Conservation (phyloP, 2,329 filamentous ascomycete species). For the Rutstroemia sp. region DNA sequence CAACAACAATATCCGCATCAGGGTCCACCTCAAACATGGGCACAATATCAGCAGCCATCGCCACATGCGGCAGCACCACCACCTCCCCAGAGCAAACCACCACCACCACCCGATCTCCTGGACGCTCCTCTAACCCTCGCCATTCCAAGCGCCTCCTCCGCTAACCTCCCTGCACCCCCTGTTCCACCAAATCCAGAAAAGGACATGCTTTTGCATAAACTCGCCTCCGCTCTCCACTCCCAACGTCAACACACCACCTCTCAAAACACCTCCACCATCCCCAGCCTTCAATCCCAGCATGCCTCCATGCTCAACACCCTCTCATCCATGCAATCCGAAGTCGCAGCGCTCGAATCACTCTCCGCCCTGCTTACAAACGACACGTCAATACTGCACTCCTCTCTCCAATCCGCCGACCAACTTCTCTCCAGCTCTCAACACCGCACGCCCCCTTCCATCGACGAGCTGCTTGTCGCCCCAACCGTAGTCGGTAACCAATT, state of each 20-base stretch:
- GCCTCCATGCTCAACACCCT: conserved; percentile 66
- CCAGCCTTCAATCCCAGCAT: conserved; percentile 72
- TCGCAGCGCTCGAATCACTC: conserved; percentile 62
- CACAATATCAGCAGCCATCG: conserved; percentile 26
- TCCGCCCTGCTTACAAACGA: conserved; percentile 68
- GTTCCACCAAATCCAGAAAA: conserved; percentile 96
- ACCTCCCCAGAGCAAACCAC: conserved; percentile 30
- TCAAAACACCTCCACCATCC: conserved; percentile 67
- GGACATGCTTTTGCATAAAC: conserved; percentile 71
- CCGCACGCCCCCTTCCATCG: conserved; percentile 67
- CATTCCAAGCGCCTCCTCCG: conserved; percentile 37
- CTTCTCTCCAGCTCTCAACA: conserved; percentile 67
- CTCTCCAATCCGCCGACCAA: conserved; percentile 69
- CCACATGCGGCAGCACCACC: conserved; percentile 26
- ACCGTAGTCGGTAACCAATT: conserved; percentile 90
- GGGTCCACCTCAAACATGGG: conserved; percentile 14
- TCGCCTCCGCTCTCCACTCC: conserved; percentile 61
- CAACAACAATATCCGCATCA: conserved; percentile 15
- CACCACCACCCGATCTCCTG: conserved; percentile 45
- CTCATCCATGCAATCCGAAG: conserved; percentile 63
- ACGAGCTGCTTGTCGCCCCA: conserved; percentile 87
- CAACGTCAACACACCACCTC: conserved; percentile 61
- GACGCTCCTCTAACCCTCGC: conserved; percentile 41
- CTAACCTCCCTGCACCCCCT: conserved; percentile 61
- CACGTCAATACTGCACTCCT: conserved; percentile 67